phyloP scores from a whole-genome alignment of 2,329 filamentous ascomycete species.

The Fusarium sp. region DNA sequence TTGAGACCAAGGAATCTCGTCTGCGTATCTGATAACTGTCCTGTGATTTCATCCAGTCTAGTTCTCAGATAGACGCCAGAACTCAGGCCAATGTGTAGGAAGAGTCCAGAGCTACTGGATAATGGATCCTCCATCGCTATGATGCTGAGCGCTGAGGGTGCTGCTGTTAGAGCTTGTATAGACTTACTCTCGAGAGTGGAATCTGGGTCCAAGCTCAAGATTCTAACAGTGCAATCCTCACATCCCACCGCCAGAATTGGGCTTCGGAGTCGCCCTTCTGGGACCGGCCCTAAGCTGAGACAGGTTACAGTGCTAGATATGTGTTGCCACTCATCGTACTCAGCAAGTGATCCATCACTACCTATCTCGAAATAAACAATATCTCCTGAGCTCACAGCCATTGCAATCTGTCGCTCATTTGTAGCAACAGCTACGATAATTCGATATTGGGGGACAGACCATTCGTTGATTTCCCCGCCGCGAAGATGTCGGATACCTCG shows the following conservation, averaged over 20 bases:
- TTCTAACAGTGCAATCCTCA: constrained; percentile 94
- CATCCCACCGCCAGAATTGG: constrained; percentile 95
- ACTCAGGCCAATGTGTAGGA: constrained; percentile 93
- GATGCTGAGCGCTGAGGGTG: constrained; percentile 87
- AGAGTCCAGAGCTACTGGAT: constrained; percentile 87
- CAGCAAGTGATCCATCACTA: constrained; percentile 84
- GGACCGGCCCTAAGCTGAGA: constrained; percentile 89
- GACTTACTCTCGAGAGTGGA: constrained; percentile 92
- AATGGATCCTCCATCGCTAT: constrained; percentile 96
- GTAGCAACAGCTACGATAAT: constrained; percentile 94
- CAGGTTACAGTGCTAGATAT: constrained; percentile 96
- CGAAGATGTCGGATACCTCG: constrained; percentile 93
- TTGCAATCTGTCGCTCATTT: constrained; percentile 90
- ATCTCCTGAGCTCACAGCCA: constrained; percentile 93
- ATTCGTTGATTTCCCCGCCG: constrained; percentile 83
- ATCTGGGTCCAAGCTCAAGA: constrained; percentile 89
- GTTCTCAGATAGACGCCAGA: constrained; percentile 96
- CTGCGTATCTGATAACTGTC: constrained; percentile 91
- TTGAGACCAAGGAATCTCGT: constrained; percentile 95
- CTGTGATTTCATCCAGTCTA: constrained; percentile 92
- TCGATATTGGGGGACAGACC: constrained; percentile 90
- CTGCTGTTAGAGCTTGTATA: constrained; percentile 90
- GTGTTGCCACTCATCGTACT: constrained; percentile 93
- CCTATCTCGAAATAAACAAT: constrained; percentile 99
- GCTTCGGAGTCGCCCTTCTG: constrained; percentile 86